Evolutionary conservation across 192 early-diverging fungal genomes (phyloP), one percentile per base, ranked within the genome.

Genomic region (Podila verticillata): DNA sequence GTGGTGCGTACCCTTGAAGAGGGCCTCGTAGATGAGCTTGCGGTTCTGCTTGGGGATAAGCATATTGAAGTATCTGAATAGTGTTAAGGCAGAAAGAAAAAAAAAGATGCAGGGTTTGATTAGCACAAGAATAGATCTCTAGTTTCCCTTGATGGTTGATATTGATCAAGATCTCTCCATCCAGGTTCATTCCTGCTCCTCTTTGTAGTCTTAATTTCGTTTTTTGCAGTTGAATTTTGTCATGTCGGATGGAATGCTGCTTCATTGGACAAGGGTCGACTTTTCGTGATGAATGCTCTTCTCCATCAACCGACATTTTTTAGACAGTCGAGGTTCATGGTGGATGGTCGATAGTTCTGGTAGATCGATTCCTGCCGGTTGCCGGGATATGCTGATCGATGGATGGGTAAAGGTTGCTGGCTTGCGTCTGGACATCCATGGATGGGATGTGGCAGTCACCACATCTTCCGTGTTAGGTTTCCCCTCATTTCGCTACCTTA

Each of bases 31-130:
- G 89, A 98, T 96, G 84, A 85, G 81, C 93, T 96, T 97, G 86
- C 96, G 91, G 93, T 99, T 97, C 86, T 94, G 86, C 87, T 95
- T 96, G 80, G 95, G 92, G 89, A 99, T 97, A 84, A 96, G 93
- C 97, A 99, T 99, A 84, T 84, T 95, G 74, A 68, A 80, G 66
- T 80, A 80, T 72, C 69, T 80, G 66, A 54, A 26, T 24, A 24
- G 20, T 54, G 12, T 3, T 26, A 1, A 51, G n/a, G n/a, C n/a
- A 54, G 51, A 54, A 12, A 54, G 22, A 54, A 17, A n/a, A 54
- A 54, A 24, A 26, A 54, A 26, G n/a, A 26, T 54, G 39, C 39
- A 44, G 39, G 39, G 39, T 44, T 44, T 44, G 36, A 15, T 44
- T 44, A 44, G 39, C 39, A 17, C 39, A 44, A 24, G 24, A 54